Evolutionary conservation across 371 early-diverging fungal genomes (phyloP), one percentile per base, ranked within the genome.

Genomic region (Mucor irregularis): DNA sequence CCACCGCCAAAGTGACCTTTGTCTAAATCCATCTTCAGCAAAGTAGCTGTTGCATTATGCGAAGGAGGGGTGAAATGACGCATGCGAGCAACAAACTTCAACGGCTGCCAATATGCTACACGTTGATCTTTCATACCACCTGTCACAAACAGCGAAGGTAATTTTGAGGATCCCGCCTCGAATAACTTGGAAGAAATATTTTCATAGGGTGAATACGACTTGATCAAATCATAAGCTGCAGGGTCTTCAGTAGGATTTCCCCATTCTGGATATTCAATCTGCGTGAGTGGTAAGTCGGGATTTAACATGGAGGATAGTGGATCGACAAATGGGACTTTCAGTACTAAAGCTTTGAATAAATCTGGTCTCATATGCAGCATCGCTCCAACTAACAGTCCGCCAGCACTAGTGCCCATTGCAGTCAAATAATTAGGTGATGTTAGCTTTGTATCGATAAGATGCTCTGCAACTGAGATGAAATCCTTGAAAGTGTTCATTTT

Each of bases 271-370:
- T 80, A 83, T 59, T 95, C 95, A 31, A 89, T 84, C 38, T 78
- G 71, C 4, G 95, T 89, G 2, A 94, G 58, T 0, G 95, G 94
- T 8, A 89, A 73, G 46, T 80, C 66, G 7, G 86, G 83, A 35
- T 87, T 81, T 26, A 91, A 69, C 92, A 95, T 90, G 31, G 92
- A 73, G 2, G 88, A 84, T 22, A 93, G 71, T 11, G 92, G 92
- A 51, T 93, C 94, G 5, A 93, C 76, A 73, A 95, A 95, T 0
- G 95, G 94, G 0, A 90, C 92, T n/a, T 87, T 82, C 21, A 93
- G 69, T 14, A 92, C 73, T 3, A 91, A 77, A 0, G 91, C 91
- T 9, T 87, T 81, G 61, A 90, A 92, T 4, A 90, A 66, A 48
- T 91, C 91, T 52, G 90, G 90, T 21, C 84, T 59, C 64, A 76